Evolutionary conservation across 208 protist species (phyloP), one percentile per base, ranked within the genome.

Genomic region (Trypanosoma melophagium): DNA sequence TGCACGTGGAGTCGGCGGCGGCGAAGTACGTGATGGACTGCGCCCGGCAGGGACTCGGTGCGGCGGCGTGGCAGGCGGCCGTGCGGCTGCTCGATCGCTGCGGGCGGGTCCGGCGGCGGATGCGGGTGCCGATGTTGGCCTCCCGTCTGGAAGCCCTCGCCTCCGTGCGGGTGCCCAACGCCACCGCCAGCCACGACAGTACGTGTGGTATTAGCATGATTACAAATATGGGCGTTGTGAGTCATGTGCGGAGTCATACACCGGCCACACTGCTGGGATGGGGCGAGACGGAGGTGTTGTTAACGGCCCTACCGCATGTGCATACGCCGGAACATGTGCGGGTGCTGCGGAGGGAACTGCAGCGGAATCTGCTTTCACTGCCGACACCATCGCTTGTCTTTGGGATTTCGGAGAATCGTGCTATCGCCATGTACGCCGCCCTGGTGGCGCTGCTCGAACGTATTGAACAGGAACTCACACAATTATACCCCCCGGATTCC

Each of bases 111-210:
- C 84, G 87, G 16, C 75, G 87, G 3, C 87, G 84, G 25, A 93
- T 93, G 87, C 83, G 80, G 19, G 78, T 90, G 40, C 87, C 87
- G 61, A 93, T 89, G 81, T 74, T 90, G 12, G 87, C 87, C 10
- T 86, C 81, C 0, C 83, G 87, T 4, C 76, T 93, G 2, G 82
- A 90, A 60, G 87, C 87, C 1, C 70, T 93, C n/a, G 74, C 81
- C n/a, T 90, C 87, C 2, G 84, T 93, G 41, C 81, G 80, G 19
- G 81, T 84, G 40, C 69, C 74, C 7, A 69, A 66, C 10, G 65
- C 55, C 22, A 54, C 57, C 42, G 59, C 71, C 24, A 64, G 52
- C 0, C 60, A 79, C 45, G 51, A 51, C 16, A 53, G 71, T 44
- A n/a, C n/a, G n/a, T n/a, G n/a, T n/a, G n/a, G n/a, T n/a, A n/a